Conservation (phyloP, 805 yeast genomes). For the Hermanozyma aechmeae region DNA sequence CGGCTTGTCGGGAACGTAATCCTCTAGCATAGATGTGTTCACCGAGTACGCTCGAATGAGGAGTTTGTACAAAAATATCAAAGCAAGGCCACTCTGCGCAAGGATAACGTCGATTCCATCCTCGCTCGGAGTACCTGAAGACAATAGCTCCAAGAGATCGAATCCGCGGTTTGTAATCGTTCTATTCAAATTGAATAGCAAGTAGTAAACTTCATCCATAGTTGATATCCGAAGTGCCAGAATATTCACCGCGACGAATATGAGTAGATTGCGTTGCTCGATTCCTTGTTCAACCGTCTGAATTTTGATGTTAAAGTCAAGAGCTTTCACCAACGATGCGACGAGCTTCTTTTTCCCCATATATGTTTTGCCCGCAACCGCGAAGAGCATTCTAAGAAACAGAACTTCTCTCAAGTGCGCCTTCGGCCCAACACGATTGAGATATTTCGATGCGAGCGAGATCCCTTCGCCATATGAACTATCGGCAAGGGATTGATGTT, state of each 20-base stretch:
- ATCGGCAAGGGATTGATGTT: slow-evolving; percentile 66
- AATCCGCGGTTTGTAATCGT: slow-evolving; percentile 32
- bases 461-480: slow-evolving; percentile 57
- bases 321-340: slow-evolving; percentile 13
- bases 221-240: slow-evolving; percentile 16
- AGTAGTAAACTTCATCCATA: slow-evolving; percentile 42
- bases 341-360: slow-evolving; percentile 35
- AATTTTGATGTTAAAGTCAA: slow-evolving; percentile 5
- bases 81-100: slow-evolving; percentile 9
- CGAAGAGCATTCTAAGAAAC: slow-evolving; percentile 33
- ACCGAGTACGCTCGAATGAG: slow-evolving; percentile 14
- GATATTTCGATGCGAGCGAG: slow-evolving; percentile 40
- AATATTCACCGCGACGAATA: not conserved
- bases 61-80: slow-evolving; percentile 10
- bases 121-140: too few relatives aligned
- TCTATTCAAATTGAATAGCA: slow-evolving; percentile 37
- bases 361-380: slow-evolving; percentile 29
- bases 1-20: slow-evolving; percentile 17
- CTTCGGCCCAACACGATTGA: slow-evolving; percentile 9
- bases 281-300: slow-evolving; percentile 5
- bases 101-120: too few relatives aligned
- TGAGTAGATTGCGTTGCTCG: not conserved
- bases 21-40: slow-evolving; percentile 13
- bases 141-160: slow-evolving; percentile 16
- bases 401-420: slow-evolving; percentile 17